Percentiles rank a stretch among this genome's conserved stretches.
These are phyloP conservation scores for Abelmoschus esculentus DNA, from an alignment of 345 rosid species.

Conservation along the genomic window DNA sequence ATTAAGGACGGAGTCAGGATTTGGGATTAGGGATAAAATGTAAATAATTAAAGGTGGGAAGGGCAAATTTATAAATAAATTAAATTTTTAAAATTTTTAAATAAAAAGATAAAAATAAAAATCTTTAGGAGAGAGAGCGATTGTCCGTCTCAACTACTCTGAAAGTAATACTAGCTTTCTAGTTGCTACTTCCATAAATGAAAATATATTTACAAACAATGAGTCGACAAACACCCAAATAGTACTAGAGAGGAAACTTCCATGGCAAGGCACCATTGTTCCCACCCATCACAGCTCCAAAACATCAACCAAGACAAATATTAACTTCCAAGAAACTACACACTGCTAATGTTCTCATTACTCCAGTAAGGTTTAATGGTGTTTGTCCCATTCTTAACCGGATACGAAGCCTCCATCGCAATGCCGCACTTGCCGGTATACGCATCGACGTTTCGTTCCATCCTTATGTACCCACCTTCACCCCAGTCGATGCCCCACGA, in stretches of 20 bases:
- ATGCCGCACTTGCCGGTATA: slow-evolving; percentile 49
- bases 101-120: too few relatives aligned
- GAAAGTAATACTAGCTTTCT: too few relatives aligned
- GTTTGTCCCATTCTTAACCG: slow-evolving; percentile 42
- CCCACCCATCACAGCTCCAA: background rate
- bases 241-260: background rate
- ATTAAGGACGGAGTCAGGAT: too few relatives aligned
- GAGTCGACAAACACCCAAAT: background rate
- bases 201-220: slow-evolving; percentile 16
- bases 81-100: too few relatives aligned
- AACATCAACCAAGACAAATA: too few relatives aligned
- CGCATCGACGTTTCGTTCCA: slow-evolving; percentile 33
- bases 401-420: slow-evolving; percentile 50
- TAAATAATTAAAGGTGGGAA: too few relatives aligned
- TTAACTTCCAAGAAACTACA: background rate
- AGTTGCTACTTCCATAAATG: slow-evolving; percentile 3
- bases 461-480: slow-evolving; percentile 48
- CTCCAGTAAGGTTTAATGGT: slow-evolving; percentile 24
- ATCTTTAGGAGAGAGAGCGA: too few relatives aligned
- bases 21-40: too few relatives aligned
- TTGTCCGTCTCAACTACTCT: too few relatives aligned
- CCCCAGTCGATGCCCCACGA: slow-evolving; percentile 74
- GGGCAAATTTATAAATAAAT: too few relatives aligned
- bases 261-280: background rate
- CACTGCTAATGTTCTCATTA: slow-evolving; percentile 22